Evolutionary conservation across 345 rosid genomes (phyloP), one percentile per base, ranked within the genome.

Genomic region (Eucalyptus cloeziana): DNA sequence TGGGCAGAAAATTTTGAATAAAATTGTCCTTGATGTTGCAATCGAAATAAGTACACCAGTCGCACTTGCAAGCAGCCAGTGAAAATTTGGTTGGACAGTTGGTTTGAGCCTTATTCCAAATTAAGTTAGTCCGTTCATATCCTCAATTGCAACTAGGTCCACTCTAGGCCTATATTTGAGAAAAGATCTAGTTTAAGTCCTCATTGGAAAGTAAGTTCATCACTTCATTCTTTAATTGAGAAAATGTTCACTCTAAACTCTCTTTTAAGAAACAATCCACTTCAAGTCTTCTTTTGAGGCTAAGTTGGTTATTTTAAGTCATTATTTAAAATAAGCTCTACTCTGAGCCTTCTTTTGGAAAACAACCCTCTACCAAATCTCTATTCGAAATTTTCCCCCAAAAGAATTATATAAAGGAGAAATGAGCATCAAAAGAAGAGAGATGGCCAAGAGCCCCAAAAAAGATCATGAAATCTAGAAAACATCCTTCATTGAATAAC

Each of bases 311-410:
- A 69, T 25, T 58, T 25, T 58, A 25, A 11, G n/a, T 12, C n/a
- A 0, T 58, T 58, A 58, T 25, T 10, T 25, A 0, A 58, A 27
- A 5, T 12, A 58, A 58, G 30, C 5, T 25, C 3, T 25, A 58
- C 64, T 58, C 13, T 1, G 7, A 58, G n/a, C n/a, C 2, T 24
- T 10, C 64, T 58, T 58, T 58, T 58, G 13, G 3, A 25, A 10
- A 2, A 58, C 6, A 1, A 10, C n/a, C 5, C 14, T 25, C 2
- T 8, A 1, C 2, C 3, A 10, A 2, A 25, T 25, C 1, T 25
- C 0, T 25, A 58, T 24, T 58, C n/a, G 3, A 58, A 58, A 58
- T 2, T 58, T 25, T 0, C 6, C 12, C n/a, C 30, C 30, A 3
- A 58, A 58, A 58, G 64, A 58, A 5, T 58, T 24, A 25, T 25